Conservation (phyloP, 2,329 filamentous ascomycete genomes). For the Xylaria sp. region DNA sequence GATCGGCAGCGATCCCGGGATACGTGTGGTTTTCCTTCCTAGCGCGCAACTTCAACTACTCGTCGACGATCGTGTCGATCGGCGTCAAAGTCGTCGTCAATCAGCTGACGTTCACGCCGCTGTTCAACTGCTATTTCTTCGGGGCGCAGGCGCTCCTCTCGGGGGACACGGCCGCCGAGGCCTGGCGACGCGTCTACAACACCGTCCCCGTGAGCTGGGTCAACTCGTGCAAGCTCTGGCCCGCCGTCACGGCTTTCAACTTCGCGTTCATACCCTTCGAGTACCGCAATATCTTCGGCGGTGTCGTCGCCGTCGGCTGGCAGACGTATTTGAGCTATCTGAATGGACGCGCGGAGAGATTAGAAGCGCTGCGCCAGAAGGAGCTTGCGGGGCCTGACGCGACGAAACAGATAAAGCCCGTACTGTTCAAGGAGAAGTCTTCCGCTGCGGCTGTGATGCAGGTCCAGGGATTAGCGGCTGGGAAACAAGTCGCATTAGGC, state of each 20-base stretch:
- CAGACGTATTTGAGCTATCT: conserved; percentile 88
- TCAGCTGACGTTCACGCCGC: conserved; percentile 81
- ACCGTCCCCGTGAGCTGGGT: conserved; percentile 80
- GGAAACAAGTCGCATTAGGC: neutral
- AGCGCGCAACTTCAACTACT: conserved; percentile 83
- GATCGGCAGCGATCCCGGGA: conserved; percentile 76
- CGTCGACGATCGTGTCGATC: conserved; percentile 76
- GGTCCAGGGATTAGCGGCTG: neutral
- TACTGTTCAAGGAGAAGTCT: neutral
- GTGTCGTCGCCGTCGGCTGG: conserved; percentile 85
- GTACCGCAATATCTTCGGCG: conserved; percentile 82
- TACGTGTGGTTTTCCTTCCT: conserved; percentile 90
- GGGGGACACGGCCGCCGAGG: conserved; percentile 71
- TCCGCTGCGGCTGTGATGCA: neutral
- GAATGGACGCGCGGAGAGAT: conserved; percentile 76
- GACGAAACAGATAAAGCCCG: neutral
- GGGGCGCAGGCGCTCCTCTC: conserved; percentile 79
- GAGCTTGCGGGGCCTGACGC: neutral
- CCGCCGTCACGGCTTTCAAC: conserved; percentile 83
- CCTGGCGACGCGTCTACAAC: conserved; percentile 74
- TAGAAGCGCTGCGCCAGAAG: conserved; percentile 52
- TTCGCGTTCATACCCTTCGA: conserved; percentile 85
- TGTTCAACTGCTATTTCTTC: conserved; percentile 88
- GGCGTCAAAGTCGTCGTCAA: conserved; percentile 81
- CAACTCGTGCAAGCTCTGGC: conserved; percentile 90